Evolutionary conservation across 2,329 filamentous ascomycete species (phyloP).

Genomic region (Aspergillus sp.): DNA sequence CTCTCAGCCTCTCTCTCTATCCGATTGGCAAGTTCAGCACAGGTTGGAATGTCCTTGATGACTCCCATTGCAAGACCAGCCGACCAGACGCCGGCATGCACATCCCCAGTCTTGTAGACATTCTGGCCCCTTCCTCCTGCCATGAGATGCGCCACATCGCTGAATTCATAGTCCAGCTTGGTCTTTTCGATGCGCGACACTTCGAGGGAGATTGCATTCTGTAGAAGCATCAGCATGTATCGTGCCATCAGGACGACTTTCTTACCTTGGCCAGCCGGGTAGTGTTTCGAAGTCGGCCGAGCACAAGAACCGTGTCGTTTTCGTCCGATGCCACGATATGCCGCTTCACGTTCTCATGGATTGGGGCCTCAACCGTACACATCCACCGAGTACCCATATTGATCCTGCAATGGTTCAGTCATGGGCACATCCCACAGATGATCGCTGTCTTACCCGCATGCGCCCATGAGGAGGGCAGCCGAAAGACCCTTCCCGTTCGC

Average conservation of each 20-base stretch:
- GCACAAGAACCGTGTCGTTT: conserved; percentile 83
- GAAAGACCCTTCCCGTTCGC: conserved; percentile 92
- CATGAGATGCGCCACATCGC: conserved; percentile 63
- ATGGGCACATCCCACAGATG: not conserved
- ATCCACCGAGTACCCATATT: conserved; percentile 99
- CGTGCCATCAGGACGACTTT: not conserved
- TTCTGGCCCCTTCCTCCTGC: conserved; percentile 43
- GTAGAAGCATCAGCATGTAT: not conserved
- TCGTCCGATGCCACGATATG: conserved; percentile 85
- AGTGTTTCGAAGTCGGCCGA: conserved; percentile 92
- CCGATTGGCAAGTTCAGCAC: conserved; percentile 64
- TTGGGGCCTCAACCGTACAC: conserved; percentile 89
- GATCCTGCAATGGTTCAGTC: conserved; percentile 46
- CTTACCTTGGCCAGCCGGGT: conserved; percentile 81
- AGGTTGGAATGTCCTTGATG: conserved; percentile 80
- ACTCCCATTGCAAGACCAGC: conserved; percentile 91
- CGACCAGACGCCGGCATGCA: conserved; percentile 69
- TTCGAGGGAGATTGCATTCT: conserved; percentile 10
- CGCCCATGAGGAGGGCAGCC: conserved; percentile 83
- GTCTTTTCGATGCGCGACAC: conserved; percentile 8
- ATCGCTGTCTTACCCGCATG: conserved; percentile 59
- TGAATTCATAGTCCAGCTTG: conserved; percentile 6
- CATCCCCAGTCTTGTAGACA: conserved; percentile 1
- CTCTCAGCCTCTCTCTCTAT: conserved; percentile 71
- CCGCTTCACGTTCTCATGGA: conserved; percentile 92